phyloP scores from a whole-genome alignment of 2,329 filamentous ascomycete species.

The Ceratocystis cacaofunesta region DNA sequence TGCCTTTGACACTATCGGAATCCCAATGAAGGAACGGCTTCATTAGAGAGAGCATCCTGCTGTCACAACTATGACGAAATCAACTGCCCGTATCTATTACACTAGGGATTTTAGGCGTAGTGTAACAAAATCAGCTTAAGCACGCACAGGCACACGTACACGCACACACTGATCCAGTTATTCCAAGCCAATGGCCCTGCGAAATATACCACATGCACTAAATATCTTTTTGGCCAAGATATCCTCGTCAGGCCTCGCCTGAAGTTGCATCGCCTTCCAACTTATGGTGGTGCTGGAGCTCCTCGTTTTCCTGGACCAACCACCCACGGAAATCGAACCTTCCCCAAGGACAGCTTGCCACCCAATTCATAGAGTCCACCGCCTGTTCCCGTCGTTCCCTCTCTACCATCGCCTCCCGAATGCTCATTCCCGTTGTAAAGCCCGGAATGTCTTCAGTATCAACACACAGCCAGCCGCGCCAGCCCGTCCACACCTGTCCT shows the following conservation, averaged over 20 bases:
- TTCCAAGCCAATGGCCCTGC: neutral
- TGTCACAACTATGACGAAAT: no score
- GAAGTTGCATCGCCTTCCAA: neutral
- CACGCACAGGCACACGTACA: no score
- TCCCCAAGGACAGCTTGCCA: slow-evolving; percentile 31
- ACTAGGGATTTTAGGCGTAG: no score
- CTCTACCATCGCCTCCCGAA: slow-evolving; percentile 32
- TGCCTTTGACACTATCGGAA: no score
- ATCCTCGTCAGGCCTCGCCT: neutral
- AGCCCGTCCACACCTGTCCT: slow-evolving; percentile 21
- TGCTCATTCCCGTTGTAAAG: slow-evolving; percentile 28
- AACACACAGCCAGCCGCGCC: slow-evolving; percentile 37
- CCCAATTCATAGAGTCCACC: slow-evolving; percentile 32
- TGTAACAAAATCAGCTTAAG: no score
- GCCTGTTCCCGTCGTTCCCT: slow-evolving; percentile 27
- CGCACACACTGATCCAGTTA: no score
- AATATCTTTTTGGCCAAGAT: neutral
- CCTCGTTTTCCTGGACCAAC: neutral
- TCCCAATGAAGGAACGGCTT: no score
- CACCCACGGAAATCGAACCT: slow-evolving; percentile 28
- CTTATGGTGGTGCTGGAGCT: neutral
- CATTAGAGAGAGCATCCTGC: no score
- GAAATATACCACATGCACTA: neutral
- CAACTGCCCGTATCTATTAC: no score
- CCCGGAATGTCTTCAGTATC: slow-evolving; percentile 29